Conservation (phyloP, 257 asterid species). For the Primulina huaijiensis region DNA sequence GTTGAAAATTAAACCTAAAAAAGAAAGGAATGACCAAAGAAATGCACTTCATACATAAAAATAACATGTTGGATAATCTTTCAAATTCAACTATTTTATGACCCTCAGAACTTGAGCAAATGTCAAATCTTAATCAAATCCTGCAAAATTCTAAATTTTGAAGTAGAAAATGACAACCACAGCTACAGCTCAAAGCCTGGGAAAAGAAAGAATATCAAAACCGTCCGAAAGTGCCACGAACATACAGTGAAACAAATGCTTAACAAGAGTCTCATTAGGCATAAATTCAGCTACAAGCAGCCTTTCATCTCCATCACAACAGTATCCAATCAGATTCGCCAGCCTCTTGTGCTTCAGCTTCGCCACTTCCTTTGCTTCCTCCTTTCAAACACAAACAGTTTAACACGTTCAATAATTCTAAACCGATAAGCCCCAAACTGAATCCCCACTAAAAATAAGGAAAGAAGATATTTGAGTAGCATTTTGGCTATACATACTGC, state of each 20-base stretch:
- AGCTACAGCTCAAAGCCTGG: slow-evolving; percentile 6
- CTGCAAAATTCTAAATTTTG: slow-evolving; percentile 2
- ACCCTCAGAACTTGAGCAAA: not conserved
- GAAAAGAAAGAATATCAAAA: slow-evolving; percentile 2
- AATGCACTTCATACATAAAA: slow-evolving; percentile 8
- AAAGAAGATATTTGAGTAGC: not conserved
- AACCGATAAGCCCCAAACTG: slow-evolving; percentile 23
- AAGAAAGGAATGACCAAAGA: not conserved
- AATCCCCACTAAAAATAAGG: slow-evolving; percentile 11
- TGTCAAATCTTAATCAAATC: too few species aligned
- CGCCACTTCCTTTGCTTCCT: slow-evolving; percentile 94
- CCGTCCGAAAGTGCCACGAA: slow-evolving; percentile 11
- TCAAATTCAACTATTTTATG: slow-evolving; percentile 7
- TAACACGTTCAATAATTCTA: slow-evolving; percentile 23
- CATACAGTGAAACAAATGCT: slow-evolving; percentile 93
- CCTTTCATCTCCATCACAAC: slow-evolving; percentile 98
- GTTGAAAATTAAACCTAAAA: not conserved
- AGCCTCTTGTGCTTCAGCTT: slow-evolving; percentile 91
- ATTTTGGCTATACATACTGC: slow-evolving; percentile 50
- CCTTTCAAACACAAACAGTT: slow-evolving; percentile 39
- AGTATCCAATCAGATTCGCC: slow-evolving; percentile 96
- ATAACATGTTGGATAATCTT: not conserved
- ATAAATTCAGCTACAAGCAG: slow-evolving; percentile 90
- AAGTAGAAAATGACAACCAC: slow-evolving; percentile 16
- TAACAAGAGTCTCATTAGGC: slow-evolving; percentile 97